A percentile compares a stretch with the other conserved stretches of the same genome.
Evolutionary conservation across 2,329 filamentous ascomycete genomes (phyloP).

Genomic region (Fusarium sp.): DNA sequence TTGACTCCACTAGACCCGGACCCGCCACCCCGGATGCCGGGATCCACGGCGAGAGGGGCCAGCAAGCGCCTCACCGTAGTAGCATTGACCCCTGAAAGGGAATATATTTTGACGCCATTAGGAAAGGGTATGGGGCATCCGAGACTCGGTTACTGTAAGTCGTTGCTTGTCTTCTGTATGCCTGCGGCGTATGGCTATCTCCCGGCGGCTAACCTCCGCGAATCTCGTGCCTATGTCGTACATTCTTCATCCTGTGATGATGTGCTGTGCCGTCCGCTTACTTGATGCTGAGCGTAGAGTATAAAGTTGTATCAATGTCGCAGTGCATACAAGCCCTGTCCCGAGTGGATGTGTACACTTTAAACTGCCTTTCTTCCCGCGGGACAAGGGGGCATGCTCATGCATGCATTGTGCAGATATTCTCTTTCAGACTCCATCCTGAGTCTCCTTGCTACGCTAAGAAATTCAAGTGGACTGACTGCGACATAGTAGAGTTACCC

Average conservation of each 20-base stretch:
- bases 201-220: conserved; percentile 15
- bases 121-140: conserved; percentile 4
- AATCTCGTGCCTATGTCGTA: background rate
- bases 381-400: background rate
- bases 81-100: conserved; percentile 20
- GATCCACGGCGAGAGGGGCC: conserved; percentile 24
- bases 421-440: background rate
- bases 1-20: conserved; percentile 16
- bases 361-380: background rate
- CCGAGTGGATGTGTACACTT: conserved; percentile 1
- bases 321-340: conserved; percentile 1
- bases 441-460: background rate
- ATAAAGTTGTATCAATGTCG: conserved; percentile 1
- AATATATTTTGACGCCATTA: conserved; percentile 24
- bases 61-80: conserved; percentile 34
- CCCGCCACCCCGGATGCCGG: conserved; percentile 39
- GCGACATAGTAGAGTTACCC: conserved; percentile 1
- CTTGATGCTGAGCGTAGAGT: background rate
- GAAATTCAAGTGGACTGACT: conserved; percentile 12
- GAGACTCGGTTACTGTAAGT: background rate
- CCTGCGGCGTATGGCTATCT: conserved; percentile 10
- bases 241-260: background rate
- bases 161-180: conserved; percentile 1
- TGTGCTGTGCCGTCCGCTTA: conserved; percentile 3
- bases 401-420: background rate